Percentiles rank a stretch among this genome's conserved stretches.
phyloP scores from a whole-genome alignment of 352 stramenopile genomes.

The Pythium volutum region DNA sequence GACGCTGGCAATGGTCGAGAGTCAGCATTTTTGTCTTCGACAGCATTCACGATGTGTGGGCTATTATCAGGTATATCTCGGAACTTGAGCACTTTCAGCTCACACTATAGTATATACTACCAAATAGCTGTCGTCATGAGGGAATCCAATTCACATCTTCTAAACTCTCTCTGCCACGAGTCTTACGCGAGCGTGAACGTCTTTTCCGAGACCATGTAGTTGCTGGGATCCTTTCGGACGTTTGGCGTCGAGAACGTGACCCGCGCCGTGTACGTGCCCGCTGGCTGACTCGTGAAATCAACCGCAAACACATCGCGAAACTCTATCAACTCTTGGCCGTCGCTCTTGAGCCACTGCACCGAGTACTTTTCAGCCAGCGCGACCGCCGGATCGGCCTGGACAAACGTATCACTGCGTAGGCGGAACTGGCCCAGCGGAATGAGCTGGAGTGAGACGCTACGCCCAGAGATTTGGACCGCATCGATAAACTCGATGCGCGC shows the following conservation, averaged over 20 bases:
- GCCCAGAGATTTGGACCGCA: slow-evolving; percentile 22
- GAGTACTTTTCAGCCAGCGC: slow-evolving; percentile 29
- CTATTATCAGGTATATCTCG: too few relatives aligned
- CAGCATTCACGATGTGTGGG: too few relatives aligned
- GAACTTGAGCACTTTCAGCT: too few relatives aligned
- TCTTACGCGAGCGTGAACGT: slow-evolving; percentile 23
- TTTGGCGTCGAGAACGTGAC: slow-evolving; percentile 29
- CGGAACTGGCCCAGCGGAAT: slow-evolving; percentile 33
- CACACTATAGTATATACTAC: too few relatives aligned
- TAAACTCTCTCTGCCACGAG: neutral
- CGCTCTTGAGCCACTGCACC: slow-evolving; percentile 24
- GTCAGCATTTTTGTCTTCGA: too few relatives aligned
- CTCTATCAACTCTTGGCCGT: slow-evolving; percentile 15
- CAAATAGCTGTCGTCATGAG: too few relatives aligned
- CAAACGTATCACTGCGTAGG: slow-evolving; percentile 25
- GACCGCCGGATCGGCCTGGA: slow-evolving; percentile 23
- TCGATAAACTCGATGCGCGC: slow-evolving; percentile 36
- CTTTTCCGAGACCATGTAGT: slow-evolving; percentile 25
- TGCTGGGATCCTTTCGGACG: slow-evolving; percentile 30
- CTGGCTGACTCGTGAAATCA: slow-evolving; percentile 11
- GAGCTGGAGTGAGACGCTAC: slow-evolving; percentile 25
- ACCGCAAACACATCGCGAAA: slow-evolving; percentile 20
- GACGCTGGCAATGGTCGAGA: too few relatives aligned
- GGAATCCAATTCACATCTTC: too few relatives aligned
- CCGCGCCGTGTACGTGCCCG: slow-evolving; percentile 21